phyloP scores from a whole-genome alignment of 1,284 basidiomycete species.

The Melampsora larici-populina region DNA sequence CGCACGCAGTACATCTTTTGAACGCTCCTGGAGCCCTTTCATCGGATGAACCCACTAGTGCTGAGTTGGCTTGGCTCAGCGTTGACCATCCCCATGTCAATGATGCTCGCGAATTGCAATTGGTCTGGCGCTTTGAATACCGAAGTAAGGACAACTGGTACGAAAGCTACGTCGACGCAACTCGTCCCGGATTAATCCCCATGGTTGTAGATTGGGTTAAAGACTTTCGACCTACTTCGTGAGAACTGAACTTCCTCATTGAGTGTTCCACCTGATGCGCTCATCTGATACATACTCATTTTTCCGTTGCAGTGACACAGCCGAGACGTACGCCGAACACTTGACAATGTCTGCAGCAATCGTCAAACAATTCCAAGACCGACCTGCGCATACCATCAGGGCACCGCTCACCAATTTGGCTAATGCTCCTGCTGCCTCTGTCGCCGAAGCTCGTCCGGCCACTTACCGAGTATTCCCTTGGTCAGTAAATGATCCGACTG shows the following conservation, averaged over 20 bases:
- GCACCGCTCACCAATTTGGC: constrained; percentile 24
- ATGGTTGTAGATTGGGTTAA: constrained; percentile 50
- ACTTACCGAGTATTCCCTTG: constrained; percentile 49
- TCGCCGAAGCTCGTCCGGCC: constrained; percentile 7
- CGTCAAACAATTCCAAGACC: background rate
- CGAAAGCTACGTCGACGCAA: constrained; percentile 49
- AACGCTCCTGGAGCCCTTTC: constrained; percentile 24
- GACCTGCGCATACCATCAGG: constrained; percentile 2
- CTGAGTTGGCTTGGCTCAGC: constrained; percentile 34
- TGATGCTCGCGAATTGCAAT: constrained; percentile 37
- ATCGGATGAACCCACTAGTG: constrained; percentile 12
- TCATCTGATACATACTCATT: background rate
- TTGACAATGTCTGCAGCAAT: background rate
- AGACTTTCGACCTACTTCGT: constrained; percentile 49
- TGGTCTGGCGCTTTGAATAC: constrained; percentile 50
- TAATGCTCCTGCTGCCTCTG: constrained; percentile 22
- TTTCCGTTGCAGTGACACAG: constrained; percentile 5
- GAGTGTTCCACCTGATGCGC: constrained; percentile 22
- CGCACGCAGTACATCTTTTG: constrained; percentile 9
- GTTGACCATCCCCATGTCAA: constrained; percentile 5
- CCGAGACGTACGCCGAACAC: constrained; percentile 30
- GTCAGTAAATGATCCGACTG: constrained; percentile 47
- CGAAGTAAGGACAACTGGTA: constrained; percentile 48
- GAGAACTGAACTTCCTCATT: constrained; percentile 2
- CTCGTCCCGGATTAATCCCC: constrained; percentile 43